These are phyloP conservation scores for Microdochium bolleyi DNA, from an alignment of 2,329 filamentous ascomycete species.

Conservation along the genomic window DNA sequence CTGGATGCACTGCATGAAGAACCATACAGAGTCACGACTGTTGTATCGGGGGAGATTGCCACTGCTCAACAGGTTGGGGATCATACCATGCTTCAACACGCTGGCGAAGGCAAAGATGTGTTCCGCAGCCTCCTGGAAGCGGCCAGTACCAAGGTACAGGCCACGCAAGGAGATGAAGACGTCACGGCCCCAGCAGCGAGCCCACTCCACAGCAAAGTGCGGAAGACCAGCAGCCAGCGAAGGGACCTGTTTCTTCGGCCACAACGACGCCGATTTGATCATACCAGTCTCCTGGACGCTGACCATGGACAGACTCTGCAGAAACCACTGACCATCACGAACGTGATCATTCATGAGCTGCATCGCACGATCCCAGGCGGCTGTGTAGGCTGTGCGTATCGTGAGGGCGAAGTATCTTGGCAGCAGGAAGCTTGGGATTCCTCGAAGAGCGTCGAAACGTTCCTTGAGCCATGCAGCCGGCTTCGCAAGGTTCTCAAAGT, in stretches of 20 bases:
- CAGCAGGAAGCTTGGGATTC: constrained; percentile 79
- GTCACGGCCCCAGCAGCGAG: constrained; percentile 93
- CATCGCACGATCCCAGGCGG: constrained; percentile 70
- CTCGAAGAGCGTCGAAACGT: constrained; percentile 78
- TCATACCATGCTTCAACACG: constrained; percentile 96
- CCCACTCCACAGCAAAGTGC: constrained; percentile 91
- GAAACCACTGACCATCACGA: constrained; percentile 75
- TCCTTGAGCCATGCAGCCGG: constrained; percentile 73
- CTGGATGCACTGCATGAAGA: constrained; percentile 92
- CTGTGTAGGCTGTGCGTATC: constrained; percentile 78
- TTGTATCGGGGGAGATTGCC: constrained; percentile 88
- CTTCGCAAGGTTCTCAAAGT: constrained; percentile 53
- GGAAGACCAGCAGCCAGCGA: constrained; percentile 87
- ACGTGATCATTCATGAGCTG: constrained; percentile 74
- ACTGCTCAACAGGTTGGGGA: constrained; percentile 85
- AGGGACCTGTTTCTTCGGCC: constrained; percentile 76
- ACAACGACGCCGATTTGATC: constrained; percentile 84
- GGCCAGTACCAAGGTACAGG: constrained; percentile 82
- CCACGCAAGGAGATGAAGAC: constrained; percentile 94
- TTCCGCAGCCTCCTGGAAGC: constrained; percentile 82
- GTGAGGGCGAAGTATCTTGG: constrained; percentile 91
- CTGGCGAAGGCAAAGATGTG: constrained; percentile 94
- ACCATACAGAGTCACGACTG: constrained; percentile 94
- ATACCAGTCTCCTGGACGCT: constrained; percentile 86
- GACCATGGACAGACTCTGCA: constrained; percentile 83